Evolutionary conservation across 176 grass and related monocot species (phyloP).

Genomic region (Carex pumila): DNA sequence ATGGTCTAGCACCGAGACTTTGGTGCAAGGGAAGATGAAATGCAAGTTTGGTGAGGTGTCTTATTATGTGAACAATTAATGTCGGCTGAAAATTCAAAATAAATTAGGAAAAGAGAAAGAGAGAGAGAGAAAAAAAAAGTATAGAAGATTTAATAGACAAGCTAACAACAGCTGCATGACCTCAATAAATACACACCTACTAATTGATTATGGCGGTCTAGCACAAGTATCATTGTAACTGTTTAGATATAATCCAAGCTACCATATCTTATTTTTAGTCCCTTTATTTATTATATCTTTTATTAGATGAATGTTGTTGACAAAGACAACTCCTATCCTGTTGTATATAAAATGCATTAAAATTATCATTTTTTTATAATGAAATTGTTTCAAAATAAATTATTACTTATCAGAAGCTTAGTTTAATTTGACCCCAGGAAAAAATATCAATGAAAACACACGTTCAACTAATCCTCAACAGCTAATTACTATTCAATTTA

Average conservation of each 20-base stretch:
- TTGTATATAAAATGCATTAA: neutral
- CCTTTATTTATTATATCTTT: neutral
- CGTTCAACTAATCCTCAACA: neutral
- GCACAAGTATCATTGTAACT: neutral
- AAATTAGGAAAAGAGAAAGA: neutral
- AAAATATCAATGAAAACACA: neutral
- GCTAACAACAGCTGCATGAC: constrained; percentile 11
- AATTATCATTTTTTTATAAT: neutral
- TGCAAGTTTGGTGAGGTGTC: constrained; percentile 17
- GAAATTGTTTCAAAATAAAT: neutral
- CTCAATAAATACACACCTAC: constrained; percentile 18
- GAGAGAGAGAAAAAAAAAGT: neutral
- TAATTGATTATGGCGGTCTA: constrained; percentile 3
- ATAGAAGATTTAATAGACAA: constrained; percentile 18
- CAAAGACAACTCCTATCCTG: neutral
- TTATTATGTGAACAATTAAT: constrained; percentile 4
- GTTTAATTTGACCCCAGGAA: neutral
- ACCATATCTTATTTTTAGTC: neutral
- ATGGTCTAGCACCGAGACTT: neutral
- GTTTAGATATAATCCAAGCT: constrained; percentile 4
- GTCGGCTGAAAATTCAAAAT: constrained; percentile 3
- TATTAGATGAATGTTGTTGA: constrained; percentile 4
- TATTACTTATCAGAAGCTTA: neutral
- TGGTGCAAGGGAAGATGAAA: neutral
- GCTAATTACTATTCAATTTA: neutral